Conservation (phyloP, 2,329 filamentous ascomycete genomes). For the Thermoascus crustaceus region DNA sequence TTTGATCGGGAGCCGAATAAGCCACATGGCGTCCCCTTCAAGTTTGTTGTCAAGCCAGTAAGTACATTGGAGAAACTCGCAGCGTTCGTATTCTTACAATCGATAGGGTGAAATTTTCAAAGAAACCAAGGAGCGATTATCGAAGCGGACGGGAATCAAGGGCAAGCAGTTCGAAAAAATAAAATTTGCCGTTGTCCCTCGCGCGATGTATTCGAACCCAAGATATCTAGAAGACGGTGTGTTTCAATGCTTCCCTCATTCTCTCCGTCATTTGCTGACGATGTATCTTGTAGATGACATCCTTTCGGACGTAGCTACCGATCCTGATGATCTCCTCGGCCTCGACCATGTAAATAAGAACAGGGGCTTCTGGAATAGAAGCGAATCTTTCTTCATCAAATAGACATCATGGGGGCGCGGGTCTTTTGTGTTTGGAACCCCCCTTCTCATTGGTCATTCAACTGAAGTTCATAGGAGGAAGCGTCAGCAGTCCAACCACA, state of each 20-base stretch:
- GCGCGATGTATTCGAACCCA: conserved; percentile 65
- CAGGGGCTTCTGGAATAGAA: conserved; percentile 50
- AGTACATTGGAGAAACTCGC: conserved; percentile 20
- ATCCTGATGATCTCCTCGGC: conserved; percentile 67
- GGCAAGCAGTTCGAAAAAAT: conserved; percentile 99
- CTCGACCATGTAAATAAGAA: conserved; percentile 57
- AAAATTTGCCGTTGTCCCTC: conserved; percentile 77
- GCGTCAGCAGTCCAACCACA: background rate
- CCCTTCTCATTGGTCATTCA: conserved; percentile 1
- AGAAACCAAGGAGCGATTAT: conserved; percentile 89
- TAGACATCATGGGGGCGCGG: conserved; percentile 22
- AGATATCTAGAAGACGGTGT: conserved; percentile 81
- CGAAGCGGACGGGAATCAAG: conserved; percentile 86
- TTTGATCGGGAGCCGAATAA: conserved; percentile 85
- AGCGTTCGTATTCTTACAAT: conserved; percentile 8
- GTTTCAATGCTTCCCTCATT: conserved; percentile 19
- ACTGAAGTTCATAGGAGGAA: conserved; percentile 2
- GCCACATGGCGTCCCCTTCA: conserved; percentile 82
- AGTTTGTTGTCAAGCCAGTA: conserved; percentile 76
- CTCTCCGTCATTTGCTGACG: background rate
- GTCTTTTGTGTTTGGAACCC: background rate
- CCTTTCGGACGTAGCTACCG: conserved; percentile 55
- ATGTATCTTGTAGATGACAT: conserved; percentile 34
- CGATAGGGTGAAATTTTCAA: conserved; percentile 70
- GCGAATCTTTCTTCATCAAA: conserved; percentile 58